These are phyloP conservation scores for Citropsis articulata DNA, from an alignment of 345 rosid species.

Conservation along the genomic window DNA sequence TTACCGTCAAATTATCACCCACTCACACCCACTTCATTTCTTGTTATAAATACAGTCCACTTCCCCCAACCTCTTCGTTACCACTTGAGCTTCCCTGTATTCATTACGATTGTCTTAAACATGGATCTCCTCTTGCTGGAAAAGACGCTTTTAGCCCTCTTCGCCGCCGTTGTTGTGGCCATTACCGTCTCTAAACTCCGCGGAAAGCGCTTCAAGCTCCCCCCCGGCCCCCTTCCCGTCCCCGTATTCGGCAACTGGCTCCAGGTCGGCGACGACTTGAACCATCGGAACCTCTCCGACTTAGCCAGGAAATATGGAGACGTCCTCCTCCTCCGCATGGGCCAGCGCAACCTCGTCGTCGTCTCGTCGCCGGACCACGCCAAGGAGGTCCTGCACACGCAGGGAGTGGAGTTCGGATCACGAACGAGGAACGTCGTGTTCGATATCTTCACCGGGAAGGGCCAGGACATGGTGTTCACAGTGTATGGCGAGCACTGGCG, in stretches of 20 bases:
- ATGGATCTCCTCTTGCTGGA: constrained; percentile 89
- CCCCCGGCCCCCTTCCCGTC: constrained; percentile 87
- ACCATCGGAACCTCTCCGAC: constrained; percentile 86
- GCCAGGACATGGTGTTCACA: constrained; percentile 99
- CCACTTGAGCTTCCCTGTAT: no score
- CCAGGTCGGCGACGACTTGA: constrained; percentile 96
- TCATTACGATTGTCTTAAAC: neutral
- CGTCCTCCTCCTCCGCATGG: constrained; percentile 76
- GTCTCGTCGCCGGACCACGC: constrained; percentile 87
- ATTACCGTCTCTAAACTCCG: constrained; percentile 74
- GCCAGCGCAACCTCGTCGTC: constrained; percentile 84
- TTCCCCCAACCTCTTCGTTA: no score
- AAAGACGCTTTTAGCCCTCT: constrained; percentile 73
- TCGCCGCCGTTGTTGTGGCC: constrained; percentile 61
- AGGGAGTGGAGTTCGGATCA: constrained; percentile 94
- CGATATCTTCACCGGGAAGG: constrained; percentile 95
- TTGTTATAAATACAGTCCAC: neutral
- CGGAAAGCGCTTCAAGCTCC: constrained; percentile 79
- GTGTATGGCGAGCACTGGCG: constrained; percentile 99
- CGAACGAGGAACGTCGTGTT: constrained; percentile 91
- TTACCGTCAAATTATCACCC: neutral
- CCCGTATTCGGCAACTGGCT: constrained; percentile 98
- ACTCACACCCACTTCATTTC: neutral
- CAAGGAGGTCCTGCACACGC: constrained; percentile 90
- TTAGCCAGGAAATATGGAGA: constrained; percentile 72